These are phyloP conservation scores for Pterocarpus santalinus DNA, from an alignment of 306 rosid species.

Conservation along the genomic window DNA sequence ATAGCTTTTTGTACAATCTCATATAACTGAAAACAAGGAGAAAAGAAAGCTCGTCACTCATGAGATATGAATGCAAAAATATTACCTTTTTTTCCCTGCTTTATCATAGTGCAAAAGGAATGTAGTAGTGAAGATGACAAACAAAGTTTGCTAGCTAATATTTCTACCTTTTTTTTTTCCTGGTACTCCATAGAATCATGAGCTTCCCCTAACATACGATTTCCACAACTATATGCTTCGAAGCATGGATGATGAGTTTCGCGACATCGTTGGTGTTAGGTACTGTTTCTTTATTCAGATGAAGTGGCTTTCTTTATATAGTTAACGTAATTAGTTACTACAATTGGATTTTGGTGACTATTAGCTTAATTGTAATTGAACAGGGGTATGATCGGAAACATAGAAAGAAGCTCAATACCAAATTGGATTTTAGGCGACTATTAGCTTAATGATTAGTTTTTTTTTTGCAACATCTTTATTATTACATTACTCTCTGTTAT, in stretches of 20 bases:
- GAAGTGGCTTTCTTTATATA: slow-evolving; percentile 29
- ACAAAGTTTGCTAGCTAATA: slow-evolving; percentile 47
- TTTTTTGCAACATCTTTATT: background rate
- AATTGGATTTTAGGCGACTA: too few relatives aligned
- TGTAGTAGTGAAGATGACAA: slow-evolving; percentile 28
- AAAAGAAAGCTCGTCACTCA: background rate
- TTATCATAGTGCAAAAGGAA: slow-evolving; percentile 40
- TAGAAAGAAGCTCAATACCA: background rate
- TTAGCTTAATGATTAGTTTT: background rate
- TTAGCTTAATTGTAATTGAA: slow-evolving; percentile 15
- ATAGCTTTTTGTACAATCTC: slow-evolving; percentile 4
- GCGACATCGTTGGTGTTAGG: slow-evolving; percentile 92
- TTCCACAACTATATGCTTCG: slow-evolving; percentile 94
- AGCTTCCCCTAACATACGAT: slow-evolving; percentile 81
- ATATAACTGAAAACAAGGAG: slow-evolving; percentile 26
- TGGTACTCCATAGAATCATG: slow-evolving; percentile 67
- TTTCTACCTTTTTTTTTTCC: slow-evolving; percentile 39
- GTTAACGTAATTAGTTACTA: slow-evolving; percentile 11
- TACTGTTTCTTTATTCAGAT: slow-evolving; percentile 39
- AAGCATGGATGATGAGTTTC: slow-evolving; percentile 96
- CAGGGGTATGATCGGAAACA: background rate
- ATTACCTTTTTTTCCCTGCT: background rate
- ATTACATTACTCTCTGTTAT: background rate
- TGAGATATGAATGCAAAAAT: slow-evolving; percentile 1
- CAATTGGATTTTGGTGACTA: background rate